These are phyloP conservation scores for Suillus subluteus DNA, from an alignment of 768 basidiomycete species.

Conservation along the genomic window DNA sequence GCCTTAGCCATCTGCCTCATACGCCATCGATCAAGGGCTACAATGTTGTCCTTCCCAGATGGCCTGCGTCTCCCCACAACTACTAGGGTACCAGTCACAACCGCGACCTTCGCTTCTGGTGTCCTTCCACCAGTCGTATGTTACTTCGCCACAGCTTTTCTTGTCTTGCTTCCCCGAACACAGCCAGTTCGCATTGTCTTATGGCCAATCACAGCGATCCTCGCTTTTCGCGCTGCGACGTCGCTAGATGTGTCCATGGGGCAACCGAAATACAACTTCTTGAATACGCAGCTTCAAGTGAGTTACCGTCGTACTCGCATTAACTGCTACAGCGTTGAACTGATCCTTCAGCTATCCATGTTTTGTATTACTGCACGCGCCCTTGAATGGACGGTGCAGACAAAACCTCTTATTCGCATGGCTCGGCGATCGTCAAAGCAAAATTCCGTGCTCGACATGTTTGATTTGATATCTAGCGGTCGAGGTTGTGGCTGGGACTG, in stretches of 20 bases:
- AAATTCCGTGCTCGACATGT: slow-evolving; percentile 37
- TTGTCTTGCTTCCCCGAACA: slow-evolving; percentile 51
- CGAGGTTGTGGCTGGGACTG: slow-evolving; percentile 69
- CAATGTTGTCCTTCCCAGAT: background rate
- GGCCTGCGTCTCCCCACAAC: slow-evolving; percentile 15
- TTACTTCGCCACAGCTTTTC: slow-evolving; percentile 52
- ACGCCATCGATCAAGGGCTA: background rate
- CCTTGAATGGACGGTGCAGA: slow-evolving; percentile 20
- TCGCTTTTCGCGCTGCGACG: slow-evolving; percentile 42
- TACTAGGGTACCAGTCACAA: slow-evolving; percentile 34
- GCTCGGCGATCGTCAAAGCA: slow-evolving; percentile 8
- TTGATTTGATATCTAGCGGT: slow-evolving; percentile 53
- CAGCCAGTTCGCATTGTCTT: slow-evolving; percentile 47
- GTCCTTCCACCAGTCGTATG: slow-evolving; percentile 45
- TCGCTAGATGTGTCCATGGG: slow-evolving; percentile 15
- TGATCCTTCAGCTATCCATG: slow-evolving; percentile 18
- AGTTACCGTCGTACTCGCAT: background rate
- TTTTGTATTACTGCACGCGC: slow-evolving; percentile 15
- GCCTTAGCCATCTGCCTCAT: background rate
- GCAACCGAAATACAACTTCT: slow-evolving; percentile 1
- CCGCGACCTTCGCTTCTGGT: slow-evolving; percentile 36
- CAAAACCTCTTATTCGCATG: slow-evolving; percentile 18
- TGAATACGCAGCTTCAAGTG: slow-evolving; percentile 18
- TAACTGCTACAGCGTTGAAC: background rate
- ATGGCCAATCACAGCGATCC: slow-evolving; percentile 48